phyloP scores from a whole-genome alignment of 805 yeast species.

The Teunomyces barrocoloradensis region DNA sequence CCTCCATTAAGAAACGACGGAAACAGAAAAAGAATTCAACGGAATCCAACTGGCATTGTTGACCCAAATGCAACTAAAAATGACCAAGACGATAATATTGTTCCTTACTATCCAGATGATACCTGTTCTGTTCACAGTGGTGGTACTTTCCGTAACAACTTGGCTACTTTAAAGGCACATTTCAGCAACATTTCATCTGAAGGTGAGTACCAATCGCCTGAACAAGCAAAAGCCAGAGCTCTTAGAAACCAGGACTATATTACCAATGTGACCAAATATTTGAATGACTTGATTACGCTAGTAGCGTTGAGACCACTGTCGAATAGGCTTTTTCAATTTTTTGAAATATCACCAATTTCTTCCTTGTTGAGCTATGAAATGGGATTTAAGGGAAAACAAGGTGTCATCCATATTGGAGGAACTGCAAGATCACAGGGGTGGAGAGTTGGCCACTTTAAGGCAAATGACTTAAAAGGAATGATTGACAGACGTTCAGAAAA shows the following conservation, averaged over 20 bases:
- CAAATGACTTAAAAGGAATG: slow-evolving; percentile 81
- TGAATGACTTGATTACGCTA: slow-evolving; percentile 56
- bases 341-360: slow-evolving; percentile 87
- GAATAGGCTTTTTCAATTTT: slow-evolving; percentile 77
- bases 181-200: slow-evolving; percentile 25
- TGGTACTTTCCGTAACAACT: slow-evolving; percentile 21
- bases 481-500: slow-evolving; percentile 85
- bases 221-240: slow-evolving; percentile 21
- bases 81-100: background rate
- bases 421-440: slow-evolving; percentile 90
- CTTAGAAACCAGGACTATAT: slow-evolving; percentile 38
- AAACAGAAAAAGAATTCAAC: background rate
- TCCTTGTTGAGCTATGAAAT: slow-evolving; percentile 79
- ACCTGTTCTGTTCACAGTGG: slow-evolving; percentile 16
- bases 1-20: slow-evolving; percentile 30
- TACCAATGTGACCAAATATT: slow-evolving; percentile 59
- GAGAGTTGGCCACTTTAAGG: slow-evolving; percentile 86
- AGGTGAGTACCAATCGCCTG: slow-evolving; percentile 27
- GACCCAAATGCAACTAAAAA: background rate
- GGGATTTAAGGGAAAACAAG: slow-evolving; percentile 85
- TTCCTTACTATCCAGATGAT: slow-evolving; percentile 11
- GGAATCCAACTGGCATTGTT: background rate
- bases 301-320: slow-evolving; percentile 77
- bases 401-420: slow-evolving; percentile 73
- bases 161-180: slow-evolving; percentile 29